Evolutionary conservation across 345 rosid species (phyloP).

Genomic region (Populus nigra): DNA sequence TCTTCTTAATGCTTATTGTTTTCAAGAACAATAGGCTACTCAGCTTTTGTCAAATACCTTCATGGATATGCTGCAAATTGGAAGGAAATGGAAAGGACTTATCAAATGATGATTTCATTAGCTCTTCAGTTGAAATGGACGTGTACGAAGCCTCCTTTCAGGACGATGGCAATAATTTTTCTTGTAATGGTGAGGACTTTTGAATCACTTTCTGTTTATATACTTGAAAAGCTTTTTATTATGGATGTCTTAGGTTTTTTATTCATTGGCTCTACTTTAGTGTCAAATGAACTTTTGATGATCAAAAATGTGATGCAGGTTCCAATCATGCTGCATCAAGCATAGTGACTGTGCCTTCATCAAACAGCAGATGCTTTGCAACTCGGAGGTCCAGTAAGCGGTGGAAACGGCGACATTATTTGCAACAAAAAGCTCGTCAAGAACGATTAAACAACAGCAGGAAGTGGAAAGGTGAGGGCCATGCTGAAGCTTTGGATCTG

Average conservation of each 20-base stretch:
- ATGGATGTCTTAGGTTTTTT: neutral
- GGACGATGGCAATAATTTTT: conserved; percentile 29
- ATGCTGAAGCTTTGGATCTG: conserved; percentile 29
- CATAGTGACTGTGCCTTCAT: conserved; percentile 40
- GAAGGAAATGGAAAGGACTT: conserved; percentile 60
- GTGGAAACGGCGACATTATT: conserved; percentile 82
- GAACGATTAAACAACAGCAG: conserved; percentile 86
- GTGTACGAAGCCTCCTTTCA: conserved; percentile 53
- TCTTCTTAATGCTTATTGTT: conserved; percentile 8
- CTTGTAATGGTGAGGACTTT: conserved; percentile 48
- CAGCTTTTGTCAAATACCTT: conserved; percentile 63
- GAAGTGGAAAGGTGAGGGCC: conserved; percentile 90
- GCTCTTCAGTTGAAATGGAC: conserved; percentile 86
- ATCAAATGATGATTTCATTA: conserved; percentile 46
- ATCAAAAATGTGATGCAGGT: conserved; percentile 37
- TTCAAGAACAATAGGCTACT: conserved; percentile 75
- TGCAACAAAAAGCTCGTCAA: conserved; percentile 85
- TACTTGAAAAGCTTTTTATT: neutral
- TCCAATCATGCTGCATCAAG: conserved; percentile 47
- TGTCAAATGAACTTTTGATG: conserved; percentile 1
- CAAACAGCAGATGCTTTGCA: conserved; percentile 56
- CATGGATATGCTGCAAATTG: conserved; percentile 81
- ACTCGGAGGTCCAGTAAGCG: conserved; percentile 68
- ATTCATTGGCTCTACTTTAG: neutral
- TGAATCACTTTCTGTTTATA: neutral